A percentile compares a stretch with the other conserved stretches of the same genome.
phyloP scores from a whole-genome alignment of 768 basidiomycete genomes.

The Leccinum aurantiacum region DNA sequence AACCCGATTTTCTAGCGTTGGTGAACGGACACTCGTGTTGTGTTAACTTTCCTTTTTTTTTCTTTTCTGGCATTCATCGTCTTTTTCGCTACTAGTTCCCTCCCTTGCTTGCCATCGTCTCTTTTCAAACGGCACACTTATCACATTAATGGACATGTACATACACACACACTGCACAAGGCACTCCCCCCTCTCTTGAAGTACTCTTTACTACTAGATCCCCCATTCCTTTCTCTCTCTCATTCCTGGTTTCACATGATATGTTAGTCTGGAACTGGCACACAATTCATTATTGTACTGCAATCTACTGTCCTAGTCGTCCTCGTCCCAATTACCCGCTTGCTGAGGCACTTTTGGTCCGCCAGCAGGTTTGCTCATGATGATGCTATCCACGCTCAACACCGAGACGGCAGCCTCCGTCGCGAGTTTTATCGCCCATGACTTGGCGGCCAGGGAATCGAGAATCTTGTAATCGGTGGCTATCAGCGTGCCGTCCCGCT shows the following conservation, averaged over 20 bases:
- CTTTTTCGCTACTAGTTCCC: neutral
- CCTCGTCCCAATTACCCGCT: conserved; percentile 84
- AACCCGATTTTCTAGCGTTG: conserved; percentile 13
- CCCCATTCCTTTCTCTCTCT: neutral
- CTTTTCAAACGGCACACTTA: conserved; percentile 27
- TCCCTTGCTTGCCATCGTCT: neutral
- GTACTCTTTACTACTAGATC: conserved; percentile 7
- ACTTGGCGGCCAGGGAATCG: conserved; percentile 86
- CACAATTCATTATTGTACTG: conserved; percentile 30
- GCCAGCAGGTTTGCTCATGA: conserved; percentile 93
- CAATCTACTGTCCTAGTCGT: conserved; percentile 38
- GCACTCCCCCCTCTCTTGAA: conserved; percentile 1
- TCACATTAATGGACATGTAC: conserved; percentile 33
- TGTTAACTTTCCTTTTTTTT: conserved; percentile 19
- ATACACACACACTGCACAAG: conserved; percentile 4
- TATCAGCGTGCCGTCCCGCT: conserved; percentile 73
- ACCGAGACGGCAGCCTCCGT: conserved; percentile 91
- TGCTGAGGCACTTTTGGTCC: conserved; percentile 88
- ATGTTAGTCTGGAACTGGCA: conserved; percentile 23
- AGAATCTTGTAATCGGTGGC: conserved; percentile 66
- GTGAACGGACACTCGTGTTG: conserved; percentile 24
- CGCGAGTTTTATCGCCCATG: conserved; percentile 88
- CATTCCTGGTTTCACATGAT: conserved; percentile 1
- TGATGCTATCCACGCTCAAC: conserved; percentile 95
- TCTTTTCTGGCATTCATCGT: neutral